Percentiles rank a stretch among this genome's conserved stretches.
Conservation (phyloP, 208 protist genomes). For the Acanthamoeba royreba region DNA sequence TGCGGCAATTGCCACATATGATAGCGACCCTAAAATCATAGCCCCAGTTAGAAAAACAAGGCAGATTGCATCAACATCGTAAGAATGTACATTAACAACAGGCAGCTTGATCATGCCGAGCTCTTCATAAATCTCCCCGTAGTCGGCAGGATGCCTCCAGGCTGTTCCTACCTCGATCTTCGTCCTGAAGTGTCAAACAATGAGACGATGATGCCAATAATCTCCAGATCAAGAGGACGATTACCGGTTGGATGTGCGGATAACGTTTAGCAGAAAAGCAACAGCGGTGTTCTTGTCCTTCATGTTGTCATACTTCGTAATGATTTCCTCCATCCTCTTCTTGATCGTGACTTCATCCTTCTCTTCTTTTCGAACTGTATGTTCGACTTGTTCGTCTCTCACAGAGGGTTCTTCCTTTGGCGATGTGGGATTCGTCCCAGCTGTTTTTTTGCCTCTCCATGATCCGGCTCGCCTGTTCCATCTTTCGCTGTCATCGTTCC, state of each 20-base stretch:
- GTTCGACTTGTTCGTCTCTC: background rate
- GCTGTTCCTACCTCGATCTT: background rate
- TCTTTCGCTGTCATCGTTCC: too few species aligned
- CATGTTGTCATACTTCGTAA: background rate
- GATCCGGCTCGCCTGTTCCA: too few species aligned
- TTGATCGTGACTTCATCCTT: background rate
- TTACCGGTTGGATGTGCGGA: background rate
- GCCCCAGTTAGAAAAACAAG: background rate
- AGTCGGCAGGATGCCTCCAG: background rate
- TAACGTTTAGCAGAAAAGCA: background rate
- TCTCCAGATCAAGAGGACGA: background rate
- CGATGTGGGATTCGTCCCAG: too few species aligned
- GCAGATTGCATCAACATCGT: background rate
- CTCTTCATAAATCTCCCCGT: background rate
- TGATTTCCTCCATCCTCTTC: background rate
- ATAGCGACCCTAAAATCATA: background rate
- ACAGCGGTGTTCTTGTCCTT: constrained; percentile 23
- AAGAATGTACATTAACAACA: background rate
- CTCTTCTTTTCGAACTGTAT: background rate
- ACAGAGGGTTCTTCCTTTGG: too few species aligned
- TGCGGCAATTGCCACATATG: constrained; percentile 1
- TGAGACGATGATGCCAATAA: background rate
- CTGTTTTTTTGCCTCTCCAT: too few species aligned
- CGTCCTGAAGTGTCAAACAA: background rate
- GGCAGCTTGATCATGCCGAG: constrained; percentile 1